Base-by-base conservation (phyloP, 306 rosid genomes). In the Lathyrus aphaca region DNA sequence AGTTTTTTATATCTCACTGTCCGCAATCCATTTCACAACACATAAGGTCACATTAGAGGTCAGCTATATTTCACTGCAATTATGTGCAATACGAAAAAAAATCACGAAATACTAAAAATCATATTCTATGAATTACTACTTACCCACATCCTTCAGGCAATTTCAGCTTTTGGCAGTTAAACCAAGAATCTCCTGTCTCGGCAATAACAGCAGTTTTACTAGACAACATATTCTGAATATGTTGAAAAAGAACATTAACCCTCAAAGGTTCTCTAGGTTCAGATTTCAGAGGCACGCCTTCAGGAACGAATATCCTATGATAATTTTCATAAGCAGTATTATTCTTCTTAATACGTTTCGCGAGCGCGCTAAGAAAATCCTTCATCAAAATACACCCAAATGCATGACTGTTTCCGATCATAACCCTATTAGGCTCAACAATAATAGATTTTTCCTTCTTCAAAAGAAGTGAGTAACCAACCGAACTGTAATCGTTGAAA, bases 141-240 rank as follows among this genome's bases (percentile, higher is more conserved):
- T 55, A 87, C 92, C 92, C 92, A 50, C 92, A 87, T 2, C 80
- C 87, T 32, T 55, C 32, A 2, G 92, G 92, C 70, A 87, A 55
- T 59, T 82, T 87, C 18, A 87, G 82, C 73, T 86, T 86, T 57
- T 83, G 91, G 78, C 89, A 84, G 74, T 87, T 87, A 69, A 87
- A 87, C 91, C 89, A 87, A 1, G 91, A 87, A 64, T 87, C 91
- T 60, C 92, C 92, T 4, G 92, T 85, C 71, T 87, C 89, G 44
- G 92, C 92, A 70, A 87, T 87, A 12, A 87, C 89, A 48, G 87
- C 89, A 0, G 84, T 82, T 23, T 80, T 83, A 76, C 66, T 0
- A 49, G 83, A 78, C 37, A 87, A 38, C 87, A 87, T 57, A 6
- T 76, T 74, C 12, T 87, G 92, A 38, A 84, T 76, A 39, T 87